Evolutionary conservation across 352 stramenopile species (phyloP).

Genomic region (Aphanomyces astaci): DNA sequence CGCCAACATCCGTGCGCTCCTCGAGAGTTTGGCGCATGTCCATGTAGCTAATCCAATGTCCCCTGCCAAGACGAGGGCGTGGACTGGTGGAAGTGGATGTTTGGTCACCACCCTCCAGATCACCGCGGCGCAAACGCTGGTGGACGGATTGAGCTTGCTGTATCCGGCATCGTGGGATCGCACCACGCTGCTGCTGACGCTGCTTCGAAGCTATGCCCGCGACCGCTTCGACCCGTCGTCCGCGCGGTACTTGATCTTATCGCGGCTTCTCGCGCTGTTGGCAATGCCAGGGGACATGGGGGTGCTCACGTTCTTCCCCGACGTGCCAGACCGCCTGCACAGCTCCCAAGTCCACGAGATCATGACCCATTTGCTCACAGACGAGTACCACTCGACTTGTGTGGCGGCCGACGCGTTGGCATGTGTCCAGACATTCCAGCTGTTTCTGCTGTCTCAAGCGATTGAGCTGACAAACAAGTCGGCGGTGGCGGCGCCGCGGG

Average conservation of each 20-base stretch:
- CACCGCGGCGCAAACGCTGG: conserved; percentile 54
- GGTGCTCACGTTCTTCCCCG: conserved; percentile 62
- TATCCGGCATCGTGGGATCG: conserved; percentile 60
- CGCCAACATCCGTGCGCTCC: neutral
- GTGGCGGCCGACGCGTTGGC: conserved; percentile 26
- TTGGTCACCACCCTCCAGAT: conserved; percentile 32
- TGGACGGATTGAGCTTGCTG: conserved; percentile 50
- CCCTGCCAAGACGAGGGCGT: conserved; percentile 24
- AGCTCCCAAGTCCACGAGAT: conserved; percentile 14
- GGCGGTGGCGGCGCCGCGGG: too few species aligned
- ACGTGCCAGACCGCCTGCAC: conserved; percentile 20
- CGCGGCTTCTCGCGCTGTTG: conserved; percentile 46
- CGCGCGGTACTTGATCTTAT: conserved; percentile 47
- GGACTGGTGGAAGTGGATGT: conserved; percentile 11
- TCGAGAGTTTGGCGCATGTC: conserved; percentile 41
- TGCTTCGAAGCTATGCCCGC: conserved; percentile 42
- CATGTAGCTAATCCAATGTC: conserved; percentile 8
- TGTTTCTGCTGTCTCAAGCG: conserved; percentile 66
- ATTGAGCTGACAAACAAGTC: conserved; percentile 50
- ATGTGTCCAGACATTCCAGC: conserved; percentile 65
- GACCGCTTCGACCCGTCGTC: conserved; percentile 29
- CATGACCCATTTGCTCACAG: conserved; percentile 1
- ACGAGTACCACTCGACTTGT: neutral
- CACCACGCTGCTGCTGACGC: conserved; percentile 49
- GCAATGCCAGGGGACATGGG: conserved; percentile 47